Evolutionary conservation across 805 yeast genomes (phyloP), one percentile per base, ranked within the genome.

Genomic region (Candida easanensis): DNA sequence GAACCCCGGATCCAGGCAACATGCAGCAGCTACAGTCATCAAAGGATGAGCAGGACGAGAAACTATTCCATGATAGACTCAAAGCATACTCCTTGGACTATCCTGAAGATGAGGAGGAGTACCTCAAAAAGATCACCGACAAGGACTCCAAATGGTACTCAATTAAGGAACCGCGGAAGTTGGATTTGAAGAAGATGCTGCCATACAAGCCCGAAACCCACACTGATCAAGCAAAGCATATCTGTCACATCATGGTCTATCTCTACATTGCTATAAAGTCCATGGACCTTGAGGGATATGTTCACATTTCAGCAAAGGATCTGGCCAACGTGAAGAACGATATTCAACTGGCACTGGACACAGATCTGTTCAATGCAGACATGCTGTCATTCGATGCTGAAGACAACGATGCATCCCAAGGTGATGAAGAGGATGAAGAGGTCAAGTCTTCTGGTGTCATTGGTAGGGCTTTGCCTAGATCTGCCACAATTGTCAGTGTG

Each of bases 171-270:
- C 58, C 60, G 30, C 66, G 71, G 30, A 56, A 58, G 20, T 54
- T 68, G 33, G 39, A 57, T 21, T 45, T 67, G 33, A 60, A 58
- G 20, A 63, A 58, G 15, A 56, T 76, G 38, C 69, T 91, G 21
- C 98, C 98, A 0, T 93, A 90, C 61, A 66, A 70, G 33, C 76
- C 83, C 0, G 97, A 88, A 60, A 54, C 78, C 1, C 80, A 79
- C 14, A 65, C 66, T 26, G 95, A 85, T 44, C 84, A 81, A 45
- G 84, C 87, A 15, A 74, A 72, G 41, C 89, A 88, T 53, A 67
- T 91, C 31, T 74, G 86, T 34, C 93, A 84, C 56, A 84, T 91
- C n/a, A 73, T 90, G 25, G 75, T 84, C 2, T 88, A 87, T 61
- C 62, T 93, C 16, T 86, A 86, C 60, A 78, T 87, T 43, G 88